A percentile compares a stretch with the other conserved stretches of the same genome.
phyloP scores from a whole-genome alignment of 805 yeast species.

The Hanseniaspora jakobsenii region DNA sequence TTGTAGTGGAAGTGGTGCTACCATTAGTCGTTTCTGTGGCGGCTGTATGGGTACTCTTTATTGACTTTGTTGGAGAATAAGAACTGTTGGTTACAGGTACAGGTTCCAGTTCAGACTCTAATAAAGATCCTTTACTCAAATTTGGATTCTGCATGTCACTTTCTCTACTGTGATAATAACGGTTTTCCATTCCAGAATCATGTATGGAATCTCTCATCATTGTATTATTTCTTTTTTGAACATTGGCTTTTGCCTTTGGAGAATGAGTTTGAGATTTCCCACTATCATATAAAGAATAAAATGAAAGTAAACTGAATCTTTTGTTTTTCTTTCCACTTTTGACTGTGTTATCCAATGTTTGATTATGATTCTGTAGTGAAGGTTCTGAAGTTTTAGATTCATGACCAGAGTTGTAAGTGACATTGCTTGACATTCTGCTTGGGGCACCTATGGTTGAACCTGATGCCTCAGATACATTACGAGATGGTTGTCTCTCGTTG shows the following conservation, averaged over 20 bases:
- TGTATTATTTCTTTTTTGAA: too few relatives aligned
- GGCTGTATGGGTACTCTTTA: constrained; percentile 1
- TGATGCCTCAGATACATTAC: constrained; percentile 13
- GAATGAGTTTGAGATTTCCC: constrained; percentile 13
- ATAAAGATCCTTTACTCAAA: too few relatives aligned
- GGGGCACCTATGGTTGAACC: constrained; percentile 13
- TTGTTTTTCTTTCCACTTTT: constrained; percentile 23
- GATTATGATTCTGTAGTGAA: background rate
- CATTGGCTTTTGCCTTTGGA: background rate
- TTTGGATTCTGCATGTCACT: too few relatives aligned
- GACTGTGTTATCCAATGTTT: too few relatives aligned
- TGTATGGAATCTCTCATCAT: too few relatives aligned
- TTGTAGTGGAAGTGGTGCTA: constrained; percentile 49
- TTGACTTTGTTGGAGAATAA: constrained; percentile 16
- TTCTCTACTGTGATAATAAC: too few relatives aligned
- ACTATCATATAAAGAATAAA: constrained; percentile 24
- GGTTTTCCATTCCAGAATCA: too few relatives aligned
- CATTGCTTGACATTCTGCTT: constrained; percentile 17
- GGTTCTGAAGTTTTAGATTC: too few relatives aligned
- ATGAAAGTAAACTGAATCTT: constrained; percentile 34
- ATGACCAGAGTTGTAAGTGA: too few relatives aligned
- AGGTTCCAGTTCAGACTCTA: too few relatives aligned
- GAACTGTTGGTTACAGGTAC: too few relatives aligned
- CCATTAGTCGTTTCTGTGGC: too few relatives aligned
- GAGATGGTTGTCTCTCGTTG: background rate